Base-by-base conservation (phyloP, 129 eudicot genomes). In the Mikania micrantha region DNA sequence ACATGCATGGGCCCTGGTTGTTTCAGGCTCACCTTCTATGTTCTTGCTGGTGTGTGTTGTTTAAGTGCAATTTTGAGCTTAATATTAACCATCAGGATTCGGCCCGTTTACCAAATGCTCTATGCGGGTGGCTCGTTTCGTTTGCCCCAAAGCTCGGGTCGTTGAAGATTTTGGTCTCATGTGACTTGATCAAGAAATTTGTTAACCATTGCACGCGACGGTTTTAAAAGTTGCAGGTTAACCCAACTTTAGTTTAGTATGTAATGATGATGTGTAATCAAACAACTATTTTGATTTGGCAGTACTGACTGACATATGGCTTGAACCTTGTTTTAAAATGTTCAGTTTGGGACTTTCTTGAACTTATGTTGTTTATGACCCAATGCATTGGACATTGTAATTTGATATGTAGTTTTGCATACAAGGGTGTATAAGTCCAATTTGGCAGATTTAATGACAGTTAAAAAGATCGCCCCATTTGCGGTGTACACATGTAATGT, bases 41-140 rank as follows among this genome's bases (percentile, higher is more conserved):
- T 93, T 48, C 81, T 93, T 39, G 92, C 99, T 11, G 96, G 99
- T 31, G 78, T 83, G 27, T 84, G 88, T 71, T 81, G 90, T 16
- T 21, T 93, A 19, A 92, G 99, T 32, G 69, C 96, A 34, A 0
- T 89, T 32, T 76, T 93, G 84, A 72, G 95, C 67, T 20, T 89
- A n/a, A 24, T 93, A 17, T 80, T 93, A 38, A 93, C 96, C 2
- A 50, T 89, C 56, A 74, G 98, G 56, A 93, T 93, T 39, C 74
- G 79, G 66, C 99, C 99, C 0, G 96, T 93, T 59, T 93, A 93
- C 71, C 99, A 89, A 25, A 89, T 93, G 98, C 91, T 92, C 74
- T 92, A 92, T 71, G 88, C 95, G 36, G 95, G 91, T 44, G 96
- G 98, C 42, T 93, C 99, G 35, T 88, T 86, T 66, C 96, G 95